Conservation (phyloP, 1,139 yeast genomes). For the Pichia sp. region DNA sequence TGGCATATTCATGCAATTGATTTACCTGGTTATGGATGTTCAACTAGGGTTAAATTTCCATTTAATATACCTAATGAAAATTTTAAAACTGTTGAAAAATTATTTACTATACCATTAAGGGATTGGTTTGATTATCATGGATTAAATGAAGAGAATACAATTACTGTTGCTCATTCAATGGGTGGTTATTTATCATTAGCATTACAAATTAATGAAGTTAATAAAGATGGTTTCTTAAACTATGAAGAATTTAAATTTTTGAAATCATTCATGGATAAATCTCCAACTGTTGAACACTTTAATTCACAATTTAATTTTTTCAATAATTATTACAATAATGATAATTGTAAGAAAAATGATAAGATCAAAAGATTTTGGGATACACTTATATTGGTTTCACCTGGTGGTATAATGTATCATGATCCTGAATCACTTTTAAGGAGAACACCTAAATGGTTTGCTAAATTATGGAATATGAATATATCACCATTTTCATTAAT, state of each 20-base stretch:
- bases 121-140: constrained; percentile 38
- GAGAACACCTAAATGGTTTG: constrained; percentile 56
- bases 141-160: constrained; percentile 29
- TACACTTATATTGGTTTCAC: constrained; percentile 46
- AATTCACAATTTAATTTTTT: constrained; percentile 4
- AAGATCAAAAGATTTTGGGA: constrained; percentile 32
- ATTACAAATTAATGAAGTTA: constrained; percentile 25
- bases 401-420: constrained; percentile 49
- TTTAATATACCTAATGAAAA: constrained; percentile 26
- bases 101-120: constrained; percentile 47
- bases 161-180: constrained; percentile 56
- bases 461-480: constrained; percentile 59
- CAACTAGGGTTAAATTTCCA: constrained; percentile 56
- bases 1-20: constrained; percentile 72
- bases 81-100: constrained; percentile 35
- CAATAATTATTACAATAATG: neutral
- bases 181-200: constrained; percentile 51
- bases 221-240: constrained; percentile 6
- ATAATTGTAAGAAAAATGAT: constrained; percentile 3
- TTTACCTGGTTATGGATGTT: constrained; percentile 69
- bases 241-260: constrained; percentile 12
- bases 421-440: constrained; percentile 27
- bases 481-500: constrained; percentile 65
- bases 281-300: neutral
- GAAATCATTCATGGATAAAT: constrained; percentile 3